Evolutionary conservation across 2,329 filamentous ascomycete genomes (phyloP).

Genomic region (Fusarium musae): DNA sequence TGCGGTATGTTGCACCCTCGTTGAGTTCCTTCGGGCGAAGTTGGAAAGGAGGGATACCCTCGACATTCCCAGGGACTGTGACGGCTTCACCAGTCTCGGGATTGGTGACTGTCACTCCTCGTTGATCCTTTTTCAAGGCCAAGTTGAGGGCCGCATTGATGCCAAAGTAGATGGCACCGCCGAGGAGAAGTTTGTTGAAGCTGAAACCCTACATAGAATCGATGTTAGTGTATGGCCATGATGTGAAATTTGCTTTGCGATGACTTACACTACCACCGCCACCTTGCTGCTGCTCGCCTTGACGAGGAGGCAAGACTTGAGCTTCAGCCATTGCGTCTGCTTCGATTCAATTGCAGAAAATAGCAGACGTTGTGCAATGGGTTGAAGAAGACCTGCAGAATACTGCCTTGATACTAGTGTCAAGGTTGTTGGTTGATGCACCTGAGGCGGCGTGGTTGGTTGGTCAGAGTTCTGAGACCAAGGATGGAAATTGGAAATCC

Average conservation of each 20-base stretch:
- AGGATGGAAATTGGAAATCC: slow-evolving; percentile 28
- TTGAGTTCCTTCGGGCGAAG: slow-evolving; percentile 70
- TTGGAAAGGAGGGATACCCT: slow-evolving; percentile 71
- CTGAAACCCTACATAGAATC: slow-evolving; percentile 47
- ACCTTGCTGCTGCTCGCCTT: slow-evolving; percentile 41
- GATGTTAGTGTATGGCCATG: slow-evolving; percentile 14
- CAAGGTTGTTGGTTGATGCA: slow-evolving; percentile 34
- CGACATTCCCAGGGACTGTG: slow-evolving; percentile 64
- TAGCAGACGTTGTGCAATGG: slow-evolving; percentile 1
- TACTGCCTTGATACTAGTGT: slow-evolving; percentile 18
- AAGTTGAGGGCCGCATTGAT: slow-evolving; percentile 69
- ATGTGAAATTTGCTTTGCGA: slow-evolving; percentile 7
- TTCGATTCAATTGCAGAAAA: slow-evolving; percentile 6
- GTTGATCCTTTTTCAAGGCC: slow-evolving; percentile 60
- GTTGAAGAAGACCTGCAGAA: neutral
- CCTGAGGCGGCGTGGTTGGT: slow-evolving; percentile 19
- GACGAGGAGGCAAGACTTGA: slow-evolving; percentile 40
- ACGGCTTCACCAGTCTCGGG: slow-evolving; percentile 62
- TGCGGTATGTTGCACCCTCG: slow-evolving; percentile 71
- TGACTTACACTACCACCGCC: slow-evolving; percentile 46
- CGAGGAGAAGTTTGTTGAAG: slow-evolving; percentile 61
- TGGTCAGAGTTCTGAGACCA: slow-evolving; percentile 13
- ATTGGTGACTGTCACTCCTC: slow-evolving; percentile 60
- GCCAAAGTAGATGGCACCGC: slow-evolving; percentile 66
- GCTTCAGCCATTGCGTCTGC: slow-evolving; percentile 43